These are phyloP conservation scores for Pseudonitzschia multiseries DNA, from an alignment of 108 stramenopile species.

Conservation along the genomic window DNA sequence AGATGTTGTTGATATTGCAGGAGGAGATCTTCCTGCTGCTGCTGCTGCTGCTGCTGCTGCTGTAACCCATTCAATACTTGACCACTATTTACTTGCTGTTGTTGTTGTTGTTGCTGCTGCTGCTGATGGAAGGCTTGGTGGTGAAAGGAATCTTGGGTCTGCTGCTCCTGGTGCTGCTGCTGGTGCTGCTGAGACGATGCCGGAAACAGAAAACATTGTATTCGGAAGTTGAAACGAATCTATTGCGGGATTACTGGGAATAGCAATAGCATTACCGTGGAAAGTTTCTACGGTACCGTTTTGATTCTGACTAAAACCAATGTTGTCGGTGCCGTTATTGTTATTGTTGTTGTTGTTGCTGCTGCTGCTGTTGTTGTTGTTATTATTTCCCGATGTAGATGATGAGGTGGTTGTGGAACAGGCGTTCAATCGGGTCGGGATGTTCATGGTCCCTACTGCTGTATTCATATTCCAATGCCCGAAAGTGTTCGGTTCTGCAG, in stretches of 20 bases:
- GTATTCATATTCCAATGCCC: not conserved
- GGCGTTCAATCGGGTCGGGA: not conserved
- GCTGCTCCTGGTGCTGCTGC: slow-evolving; percentile 2
- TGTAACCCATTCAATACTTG: not conserved
- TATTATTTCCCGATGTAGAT: not conserved
- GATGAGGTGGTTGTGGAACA: too few relatives aligned
- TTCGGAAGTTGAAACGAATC: not conserved
- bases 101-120: slow-evolving; percentile 1
- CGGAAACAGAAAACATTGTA: not conserved
- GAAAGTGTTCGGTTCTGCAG: not conserved
- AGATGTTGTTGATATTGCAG: not conserved
- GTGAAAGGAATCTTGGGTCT: not conserved
- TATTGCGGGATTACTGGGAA: not conserved
- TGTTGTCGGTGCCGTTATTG: not conserved
- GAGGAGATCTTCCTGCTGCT: slow-evolving; percentile 11
- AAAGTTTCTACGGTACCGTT: not conserved
- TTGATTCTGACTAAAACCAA: not conserved
- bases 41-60: too few relatives aligned
- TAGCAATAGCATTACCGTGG: not conserved
- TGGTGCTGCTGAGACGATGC: not conserved
- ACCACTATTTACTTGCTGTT: not conserved
- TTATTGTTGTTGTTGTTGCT: not conserved
- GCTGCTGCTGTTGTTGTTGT: not conserved
- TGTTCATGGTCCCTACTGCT: not conserved
- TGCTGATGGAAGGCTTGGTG: slow-evolving; percentile 13